Evolutionary conservation across 2,329 filamentous ascomycete species (phyloP), one percentile per base, ranked within the genome.

Genomic region (Ophiostoma angusticollis): DNA sequence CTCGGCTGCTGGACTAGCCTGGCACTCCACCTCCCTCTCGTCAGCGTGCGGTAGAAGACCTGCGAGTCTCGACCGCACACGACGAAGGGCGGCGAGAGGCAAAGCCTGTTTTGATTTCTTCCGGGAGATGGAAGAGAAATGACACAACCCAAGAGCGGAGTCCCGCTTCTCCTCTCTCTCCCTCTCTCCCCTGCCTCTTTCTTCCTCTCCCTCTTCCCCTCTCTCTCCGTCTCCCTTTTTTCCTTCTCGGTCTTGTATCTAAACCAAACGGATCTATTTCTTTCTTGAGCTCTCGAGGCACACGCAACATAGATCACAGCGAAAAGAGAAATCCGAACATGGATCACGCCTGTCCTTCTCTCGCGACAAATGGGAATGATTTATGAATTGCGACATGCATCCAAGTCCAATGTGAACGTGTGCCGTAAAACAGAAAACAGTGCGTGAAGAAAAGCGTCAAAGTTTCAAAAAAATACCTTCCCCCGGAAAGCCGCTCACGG

Each of bases 1-100:
- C 36, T 46, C 39, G 44, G 36, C 42, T 44, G 41, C 44, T 44
- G 44, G 44, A 35, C 27, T 41, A 18, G 37, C 36, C 36, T 13
- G 35, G 28, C 35, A 31, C 19, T 30, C 16, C 18, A 21, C 39
- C 23, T 31, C 18, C 25, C 30, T 17, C 28, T 28, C 24, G n/a
- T n/a, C n/a, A n/a, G n/a, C n/a, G n/a, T n/a, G n/a, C n/a, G n/a
- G n/a, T n/a, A n/a, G n/a, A n/a, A n/a, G n/a, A n/a, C 13, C 22
- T 18, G 9, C 18, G 18, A 21, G 24, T 31, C 37, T 34, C 18
- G 19, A 28, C 17, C 24, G 29, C 25, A 34, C 24, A 33, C 16
- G 25, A 33, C 27, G 35, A 25, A 21, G 36, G 31, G 30, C 16
- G 36, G 17, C 36, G 36, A 38, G 27, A 38, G 36, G 36, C 36